A percentile compares a stretch with the other conserved stretches of the same genome.
phyloP scores from a whole-genome alignment of 2,329 filamentous ascomycete species.

The Fusarium siculi region DNA sequence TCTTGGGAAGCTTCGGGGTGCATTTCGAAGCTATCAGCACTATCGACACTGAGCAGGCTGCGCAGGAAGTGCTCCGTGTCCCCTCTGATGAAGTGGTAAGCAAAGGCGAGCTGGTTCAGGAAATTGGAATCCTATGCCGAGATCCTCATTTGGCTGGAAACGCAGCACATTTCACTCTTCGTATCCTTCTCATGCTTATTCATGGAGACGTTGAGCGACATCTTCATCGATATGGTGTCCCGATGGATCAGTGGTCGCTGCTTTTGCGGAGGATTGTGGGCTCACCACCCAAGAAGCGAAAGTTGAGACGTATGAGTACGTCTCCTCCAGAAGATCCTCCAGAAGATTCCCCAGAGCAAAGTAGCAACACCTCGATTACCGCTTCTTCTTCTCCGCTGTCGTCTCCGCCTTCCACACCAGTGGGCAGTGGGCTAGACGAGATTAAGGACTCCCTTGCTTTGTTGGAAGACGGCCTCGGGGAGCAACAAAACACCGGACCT shows the following conservation, averaged over 20 bases:
- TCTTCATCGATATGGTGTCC: not conserved
- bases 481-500: too few species aligned
- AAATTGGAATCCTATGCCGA: too few species aligned
- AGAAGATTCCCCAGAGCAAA: not conserved
- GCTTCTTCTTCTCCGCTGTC: not conserved
- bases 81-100: too few species aligned
- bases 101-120: not conserved
- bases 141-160: not conserved
- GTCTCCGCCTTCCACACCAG: not conserved
- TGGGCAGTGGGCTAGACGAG: not conserved
- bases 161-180: not conserved
- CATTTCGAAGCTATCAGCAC: not conserved
- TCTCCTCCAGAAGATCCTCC: not conserved
- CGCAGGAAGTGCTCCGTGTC: not conserved
- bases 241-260: not conserved
- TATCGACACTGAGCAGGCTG: not conserved
- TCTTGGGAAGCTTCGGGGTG: not conserved
- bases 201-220: not conserved
- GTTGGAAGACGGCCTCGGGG: too few species aligned
- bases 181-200: not conserved
- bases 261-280: not conserved
- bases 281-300: not conserved
- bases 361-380: not conserved
- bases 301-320: fast-evolving
- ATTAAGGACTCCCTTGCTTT: not conserved